phyloP scores from a whole-genome alignment of 2,329 filamentous ascomycete genomes.

The Laburnicola sp. region DNA sequence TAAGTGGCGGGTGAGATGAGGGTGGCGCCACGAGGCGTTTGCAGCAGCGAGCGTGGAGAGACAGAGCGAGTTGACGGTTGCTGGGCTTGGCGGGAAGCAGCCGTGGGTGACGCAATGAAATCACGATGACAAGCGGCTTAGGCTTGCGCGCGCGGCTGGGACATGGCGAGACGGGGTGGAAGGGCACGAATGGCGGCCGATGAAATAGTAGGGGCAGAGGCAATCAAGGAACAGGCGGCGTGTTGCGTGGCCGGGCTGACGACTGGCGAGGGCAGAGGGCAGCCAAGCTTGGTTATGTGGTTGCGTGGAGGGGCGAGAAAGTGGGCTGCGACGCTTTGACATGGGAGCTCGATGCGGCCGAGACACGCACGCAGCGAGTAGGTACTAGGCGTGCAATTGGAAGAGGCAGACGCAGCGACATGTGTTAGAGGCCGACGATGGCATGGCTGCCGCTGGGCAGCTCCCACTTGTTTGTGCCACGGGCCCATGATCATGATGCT shows the following conservation, averaged over 20 bases:
- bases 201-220: background rate
- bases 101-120: slow-evolving; percentile 14
- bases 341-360: background rate
- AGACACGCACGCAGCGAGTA: background rate
- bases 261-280: background rate
- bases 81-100: slow-evolving; percentile 4
- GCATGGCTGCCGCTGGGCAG: too few relatives aligned
- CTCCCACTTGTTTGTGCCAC: too few relatives aligned
- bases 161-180: slow-evolving; percentile 1
- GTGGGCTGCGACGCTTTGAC: background rate
- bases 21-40: background rate
- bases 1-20: slow-evolving; percentile 13
- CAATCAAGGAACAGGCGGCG: background rate
- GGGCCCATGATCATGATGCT: too few relatives aligned
- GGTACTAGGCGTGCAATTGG: background rate
- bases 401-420: background rate
- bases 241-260: background rate
- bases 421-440: too few relatives aligned
- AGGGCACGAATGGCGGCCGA: background rate
- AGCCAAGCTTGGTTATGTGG: background rate
- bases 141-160: slow-evolving; percentile 5
- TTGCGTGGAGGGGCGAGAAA: background rate
- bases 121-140: slow-evolving; percentile 2
- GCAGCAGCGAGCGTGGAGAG: background rate
- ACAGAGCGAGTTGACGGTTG: background rate